Evolutionary conservation across 2,329 filamentous ascomycete species (phyloP), one percentile per base, ranked within the genome.

Genomic region (Epichloe amarillans): DNA sequence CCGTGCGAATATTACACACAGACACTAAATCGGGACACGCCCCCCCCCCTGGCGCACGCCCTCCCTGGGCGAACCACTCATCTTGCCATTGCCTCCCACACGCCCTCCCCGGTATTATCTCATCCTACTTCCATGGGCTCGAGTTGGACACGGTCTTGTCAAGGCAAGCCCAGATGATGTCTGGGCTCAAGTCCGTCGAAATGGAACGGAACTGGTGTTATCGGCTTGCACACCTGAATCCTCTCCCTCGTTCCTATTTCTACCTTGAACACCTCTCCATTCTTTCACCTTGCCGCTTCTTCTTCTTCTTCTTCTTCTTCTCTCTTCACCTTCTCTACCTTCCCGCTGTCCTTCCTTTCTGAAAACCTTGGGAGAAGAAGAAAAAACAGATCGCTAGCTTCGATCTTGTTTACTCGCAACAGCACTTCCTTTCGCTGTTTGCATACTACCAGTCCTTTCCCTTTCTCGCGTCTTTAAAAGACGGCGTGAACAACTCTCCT

Each of bases 391-490:
- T 54, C 51, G 54, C 54, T 54, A 53, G 54, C 49, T 38, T 56
- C 55, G 55, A 54, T 52, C 54, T 52, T 33, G 46, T 42, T 47
- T 40, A 6, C 45, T 26, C 42, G 48, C 47, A 47, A 50, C 49
- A 48, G 55, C 56, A 56, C 55, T 57, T 62, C 57, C 59, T 56
- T 61, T 60, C 53, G 59, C 64, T 61, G 56, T 60, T 54, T 56
- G 59, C 68, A 66, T 65, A 38, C 15, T 65, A 38, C 15, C 44
- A 40, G 26, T 48, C 52, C 49, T 26, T 69, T 63, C 64, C 59
- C 64, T 39, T 39, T 37, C 39, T 37, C 52, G 70, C 66, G 69
- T 75, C 73, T 76, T 76, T 75, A 73, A 76, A 59, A 76, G 73
- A 75, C 67, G 54, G 66, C 68, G n/a, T 14, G 21, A 23, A 30